A percentile compares a stretch with the other conserved stretches of the same genome.
Conservation (phyloP, 495 filamentous ascomycete genomes). For the Penicillium paradoxum region DNA sequence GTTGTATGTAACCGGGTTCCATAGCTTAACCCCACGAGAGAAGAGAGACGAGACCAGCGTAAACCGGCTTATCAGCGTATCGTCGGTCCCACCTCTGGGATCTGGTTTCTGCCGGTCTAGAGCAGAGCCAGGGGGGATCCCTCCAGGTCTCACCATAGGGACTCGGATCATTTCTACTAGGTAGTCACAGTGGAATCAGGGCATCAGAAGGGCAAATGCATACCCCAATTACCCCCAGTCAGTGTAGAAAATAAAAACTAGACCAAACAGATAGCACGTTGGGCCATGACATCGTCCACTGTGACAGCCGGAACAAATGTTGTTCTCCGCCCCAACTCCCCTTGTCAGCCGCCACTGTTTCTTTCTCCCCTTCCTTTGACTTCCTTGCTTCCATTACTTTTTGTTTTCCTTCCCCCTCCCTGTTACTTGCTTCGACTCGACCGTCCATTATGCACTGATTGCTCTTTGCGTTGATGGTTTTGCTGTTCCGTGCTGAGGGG, state of each 20-base stretch:
- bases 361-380: slow-evolving; percentile 19
- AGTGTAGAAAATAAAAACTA: neutral
- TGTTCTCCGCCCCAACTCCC: slow-evolving; percentile 38
- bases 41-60: neutral
- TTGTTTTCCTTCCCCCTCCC: slow-evolving; percentile 1
- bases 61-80: neutral
- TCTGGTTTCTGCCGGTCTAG: neutral
- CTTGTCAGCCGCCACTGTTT: slow-evolving; percentile 39
- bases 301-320: slow-evolving; percentile 28
- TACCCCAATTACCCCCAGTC: neutral
- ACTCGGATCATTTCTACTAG: neutral
- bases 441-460: slow-evolving; percentile 1
- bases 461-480: slow-evolving; percentile 23
- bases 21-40: too few relatives aligned
- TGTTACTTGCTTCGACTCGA: neutral
- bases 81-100: neutral
- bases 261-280: neutral
- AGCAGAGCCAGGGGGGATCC: neutral
- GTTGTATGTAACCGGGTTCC: too few relatives aligned
- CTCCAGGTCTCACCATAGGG: neutral
- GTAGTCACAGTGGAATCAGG: neutral
- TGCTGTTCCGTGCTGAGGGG: slow-evolving; percentile 24
- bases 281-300: slow-evolving; percentile 24
- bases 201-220: neutral
- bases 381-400: slow-evolving; percentile 18